These are phyloP conservation scores for Eucommia ulmoides DNA, from an alignment of 257 asterid genomes.

Conservation along the genomic window DNA sequence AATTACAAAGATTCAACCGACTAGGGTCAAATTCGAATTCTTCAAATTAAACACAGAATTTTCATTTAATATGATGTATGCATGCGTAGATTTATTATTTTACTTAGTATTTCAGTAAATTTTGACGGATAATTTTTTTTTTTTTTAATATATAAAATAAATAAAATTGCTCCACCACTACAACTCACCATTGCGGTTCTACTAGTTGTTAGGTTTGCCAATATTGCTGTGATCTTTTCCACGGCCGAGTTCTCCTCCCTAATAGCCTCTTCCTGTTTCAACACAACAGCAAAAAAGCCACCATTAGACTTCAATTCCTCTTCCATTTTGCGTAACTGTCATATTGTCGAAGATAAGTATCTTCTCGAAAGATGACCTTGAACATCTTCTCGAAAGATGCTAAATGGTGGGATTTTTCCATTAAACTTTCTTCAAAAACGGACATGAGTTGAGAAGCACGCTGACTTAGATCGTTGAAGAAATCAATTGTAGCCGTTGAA, in stretches of 20 bases:
- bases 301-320: neutral
- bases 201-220: constrained; percentile 44
- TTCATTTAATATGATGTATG: no score
- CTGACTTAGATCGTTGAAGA: constrained; percentile 40
- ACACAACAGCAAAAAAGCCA: constrained; percentile 8
- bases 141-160: no score
- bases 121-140: no score
- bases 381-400: constrained; percentile 47
- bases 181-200: constrained; percentile 41
- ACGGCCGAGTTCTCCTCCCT: constrained; percentile 53
- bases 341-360: no score
- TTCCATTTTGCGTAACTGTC: no score
- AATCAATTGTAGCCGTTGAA: constrained; percentile 49
- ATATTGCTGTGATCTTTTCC: constrained; percentile 51
- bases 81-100: no score
- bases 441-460: constrained; percentile 49
- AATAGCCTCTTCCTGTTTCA: constrained; percentile 63
- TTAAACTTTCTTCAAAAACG: constrained; percentile 43
- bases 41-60: no score
- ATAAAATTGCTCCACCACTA: constrained; percentile 3
- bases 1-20: no score
- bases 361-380: no score
- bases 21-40: no score
- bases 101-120: no score
- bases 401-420: constrained; percentile 29